Percentiles rank a stretch among this genome's conserved stretches.
phyloP scores from a whole-genome alignment of 2,329 filamentous ascomycete species.

The Ambrosiella cleistominuta region DNA sequence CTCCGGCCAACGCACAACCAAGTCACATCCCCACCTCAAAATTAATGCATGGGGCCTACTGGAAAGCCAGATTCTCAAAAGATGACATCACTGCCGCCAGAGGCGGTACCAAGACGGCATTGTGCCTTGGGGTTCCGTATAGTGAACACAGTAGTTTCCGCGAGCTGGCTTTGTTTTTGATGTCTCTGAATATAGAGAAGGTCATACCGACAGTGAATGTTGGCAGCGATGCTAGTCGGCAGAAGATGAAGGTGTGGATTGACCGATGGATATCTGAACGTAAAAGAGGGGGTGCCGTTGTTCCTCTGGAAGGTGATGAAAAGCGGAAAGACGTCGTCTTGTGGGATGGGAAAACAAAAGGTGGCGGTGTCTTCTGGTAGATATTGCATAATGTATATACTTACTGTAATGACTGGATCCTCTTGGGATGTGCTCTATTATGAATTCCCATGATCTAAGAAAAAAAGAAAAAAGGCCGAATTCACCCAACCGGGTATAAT shows the following conservation, averaged over 20 bases:
- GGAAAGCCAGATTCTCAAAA: constrained; percentile 57
- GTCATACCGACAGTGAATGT: constrained; percentile 88
- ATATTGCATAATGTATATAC: constrained; percentile 4
- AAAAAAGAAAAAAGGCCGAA: neutral
- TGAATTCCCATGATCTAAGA: neutral
- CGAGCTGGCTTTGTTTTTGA: constrained; percentile 85
- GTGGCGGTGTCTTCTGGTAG: constrained; percentile 25
- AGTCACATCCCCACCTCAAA: constrained; percentile 31
- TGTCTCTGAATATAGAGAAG: constrained; percentile 69
- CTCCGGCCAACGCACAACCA: constrained; percentile 24
- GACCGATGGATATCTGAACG: constrained; percentile 45
- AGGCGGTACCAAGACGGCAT: constrained; percentile 64
- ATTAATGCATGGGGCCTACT: constrained; percentile 42
- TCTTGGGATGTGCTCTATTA: neutral
- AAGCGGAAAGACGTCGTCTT: constrained; percentile 17
- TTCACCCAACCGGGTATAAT: neutral
- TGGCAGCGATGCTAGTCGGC: constrained; percentile 37
- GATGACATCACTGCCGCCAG: constrained; percentile 63
- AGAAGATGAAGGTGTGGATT: constrained; percentile 46
- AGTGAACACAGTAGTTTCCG: constrained; percentile 90
- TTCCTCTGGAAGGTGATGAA: constrained; percentile 26
- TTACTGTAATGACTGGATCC: neutral
- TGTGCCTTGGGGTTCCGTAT: constrained; percentile 89
- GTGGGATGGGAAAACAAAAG: constrained; percentile 25
- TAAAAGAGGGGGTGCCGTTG: constrained; percentile 34